Evolutionary conservation across 306 rosid species (phyloP), one percentile per base, ranked within the genome.

Genomic region (Prunus davidiana): DNA sequence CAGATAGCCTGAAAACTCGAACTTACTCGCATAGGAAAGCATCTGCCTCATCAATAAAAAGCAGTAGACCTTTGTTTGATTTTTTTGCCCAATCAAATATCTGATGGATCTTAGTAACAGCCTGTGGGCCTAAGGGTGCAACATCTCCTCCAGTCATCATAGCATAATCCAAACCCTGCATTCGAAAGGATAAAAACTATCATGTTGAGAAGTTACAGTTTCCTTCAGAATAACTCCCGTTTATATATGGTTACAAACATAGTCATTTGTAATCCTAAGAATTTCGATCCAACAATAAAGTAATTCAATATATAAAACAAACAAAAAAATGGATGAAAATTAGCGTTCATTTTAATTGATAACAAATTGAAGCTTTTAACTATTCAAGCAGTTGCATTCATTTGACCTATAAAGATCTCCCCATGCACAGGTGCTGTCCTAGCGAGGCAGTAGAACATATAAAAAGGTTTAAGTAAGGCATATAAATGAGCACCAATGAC

Each of bases 91-190:
- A 96, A 79, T 96, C 99, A 86, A 96, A 96, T 84, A 96, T 93
- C 84, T 96, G 93, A 81, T 96, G 99, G 74, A 96, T 91, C 89
- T 96, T 96, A 24, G 99, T 92, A 64, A 96, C 98, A 68, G 99
- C 98, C 86, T 96, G 97, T 5, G 97, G 84, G 56, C 99, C 99
- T 74, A 96, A 77, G 12, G 99, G 99, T 54, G 97, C 98, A 84
- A 96, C 99, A 77, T 96, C 99, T 69, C 99, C 99, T 83, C 99
- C 99, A 0, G 99, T 96, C 99, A 96, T 93, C 99, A 96, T 91
- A 74, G 99, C 99, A 89, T 96, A 96, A 85, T 96, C 98, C 90
- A 96, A 90, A 74, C 99, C 99, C 99, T 96, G 87, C 3, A 58
- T 71, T 55, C 14, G 14, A 43, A 61, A 27, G 47, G 69, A 46